phyloP scores from a whole-genome alignment of 2,329 filamentous ascomycete species.

The Stylonectria norvegica region DNA sequence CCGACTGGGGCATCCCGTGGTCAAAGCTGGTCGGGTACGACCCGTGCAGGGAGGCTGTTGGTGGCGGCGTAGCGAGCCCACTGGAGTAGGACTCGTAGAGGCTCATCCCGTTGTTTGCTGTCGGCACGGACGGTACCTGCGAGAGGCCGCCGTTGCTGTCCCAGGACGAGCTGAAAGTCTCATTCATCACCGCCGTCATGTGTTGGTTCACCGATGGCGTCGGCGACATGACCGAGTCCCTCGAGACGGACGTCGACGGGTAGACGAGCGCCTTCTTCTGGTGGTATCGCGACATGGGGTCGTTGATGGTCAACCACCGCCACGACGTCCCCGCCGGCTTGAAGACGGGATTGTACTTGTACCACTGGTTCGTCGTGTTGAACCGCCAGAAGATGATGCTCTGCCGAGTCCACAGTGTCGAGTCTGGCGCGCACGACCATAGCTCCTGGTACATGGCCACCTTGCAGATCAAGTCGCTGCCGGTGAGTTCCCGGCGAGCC shows the following conservation, averaged over 20 bases:
- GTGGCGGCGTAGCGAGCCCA: slow-evolving; percentile 56
- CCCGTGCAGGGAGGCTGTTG: slow-evolving; percentile 48
- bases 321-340: slow-evolving; percentile 55
- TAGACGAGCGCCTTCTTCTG: slow-evolving; percentile 46
- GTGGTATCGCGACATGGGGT: slow-evolving; percentile 57
- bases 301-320: slow-evolving; percentile 60
- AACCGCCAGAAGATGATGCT: slow-evolving; percentile 64
- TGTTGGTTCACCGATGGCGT: slow-evolving; percentile 50
- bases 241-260: slow-evolving; percentile 31
- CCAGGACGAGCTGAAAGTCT: slow-evolving; percentile 52
- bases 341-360: slow-evolving; percentile 46
- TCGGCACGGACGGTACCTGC: slow-evolving; percentile 32
- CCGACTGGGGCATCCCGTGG: slow-evolving; percentile 28
- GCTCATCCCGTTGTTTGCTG: slow-evolving; percentile 33
- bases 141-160: slow-evolving; percentile 30
- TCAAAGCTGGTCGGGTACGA: slow-evolving; percentile 48
- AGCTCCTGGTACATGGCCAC: slow-evolving; percentile 67
- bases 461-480: slow-evolving; percentile 56
- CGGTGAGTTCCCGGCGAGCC: slow-evolving; percentile 40
- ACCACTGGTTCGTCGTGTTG: slow-evolving; percentile 49
- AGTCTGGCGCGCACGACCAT: slow-evolving; percentile 51
- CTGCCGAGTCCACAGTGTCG: slow-evolving; percentile 52
- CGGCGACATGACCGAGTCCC: slow-evolving; percentile 52
- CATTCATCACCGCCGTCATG: slow-evolving; percentile 53
- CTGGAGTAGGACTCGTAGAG: slow-evolving; percentile 50